Conservation (phyloP, 164 flowering plant genomes). For the Santalum album region DNA sequence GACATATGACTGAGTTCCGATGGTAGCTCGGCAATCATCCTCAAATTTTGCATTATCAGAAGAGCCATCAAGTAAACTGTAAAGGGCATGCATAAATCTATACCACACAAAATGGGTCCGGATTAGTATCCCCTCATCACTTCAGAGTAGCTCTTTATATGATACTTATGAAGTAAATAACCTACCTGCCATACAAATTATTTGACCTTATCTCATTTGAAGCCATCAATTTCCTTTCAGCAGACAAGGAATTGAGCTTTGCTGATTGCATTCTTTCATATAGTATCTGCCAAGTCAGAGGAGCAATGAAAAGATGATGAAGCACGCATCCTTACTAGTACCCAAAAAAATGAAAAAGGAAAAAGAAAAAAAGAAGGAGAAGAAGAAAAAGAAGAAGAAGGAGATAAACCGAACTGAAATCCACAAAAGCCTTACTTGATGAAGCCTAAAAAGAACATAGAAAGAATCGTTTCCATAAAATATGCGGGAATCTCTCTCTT, state of each 20-base stretch:
- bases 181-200: constrained; percentile 77
- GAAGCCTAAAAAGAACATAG: constrained; percentile 91
- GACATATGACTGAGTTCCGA: constrained; percentile 91
- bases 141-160: not conserved
- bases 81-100: constrained; percentile 82
- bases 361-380: too few relatives aligned
- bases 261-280: constrained; percentile 91
- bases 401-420: too few relatives aligned
- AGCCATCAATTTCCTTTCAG: constrained; percentile 70
- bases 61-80: constrained; percentile 81
- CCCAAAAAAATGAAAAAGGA: too few relatives aligned
- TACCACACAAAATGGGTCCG: constrained; percentile 6
- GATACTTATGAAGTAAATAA: constrained; percentile 14
- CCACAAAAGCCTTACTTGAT: constrained; percentile 50
- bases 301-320: not conserved
- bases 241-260: constrained; percentile 60
- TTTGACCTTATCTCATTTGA: constrained; percentile 37
- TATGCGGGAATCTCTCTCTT: constrained; percentile 38
- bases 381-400: too few relatives aligned
- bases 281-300: constrained; percentile 41
- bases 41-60: constrained; percentile 90
- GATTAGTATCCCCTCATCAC: constrained; percentile 4
- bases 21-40: constrained; percentile 89
- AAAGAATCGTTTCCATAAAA: constrained; percentile 94
- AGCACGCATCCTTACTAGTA: not conserved